phyloP scores from a whole-genome alignment of 2,329 filamentous ascomycete species.

The Eutypella sp. region DNA sequence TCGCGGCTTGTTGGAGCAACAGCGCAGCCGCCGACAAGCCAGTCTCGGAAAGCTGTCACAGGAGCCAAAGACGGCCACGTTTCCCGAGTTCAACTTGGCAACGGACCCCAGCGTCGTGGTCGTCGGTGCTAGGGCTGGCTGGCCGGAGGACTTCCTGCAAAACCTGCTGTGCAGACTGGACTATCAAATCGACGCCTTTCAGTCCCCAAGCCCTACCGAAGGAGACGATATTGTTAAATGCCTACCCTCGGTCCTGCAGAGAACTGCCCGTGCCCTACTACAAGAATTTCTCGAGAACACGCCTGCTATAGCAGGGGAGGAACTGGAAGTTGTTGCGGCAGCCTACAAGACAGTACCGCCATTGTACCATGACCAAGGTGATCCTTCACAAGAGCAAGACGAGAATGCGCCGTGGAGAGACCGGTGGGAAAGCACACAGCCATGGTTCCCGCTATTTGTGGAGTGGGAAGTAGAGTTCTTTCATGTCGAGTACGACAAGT shows the following conservation, averaged over 20 bases:
- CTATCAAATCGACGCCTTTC: conserved; percentile 12
- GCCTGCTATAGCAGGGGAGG: too few relatives aligned
- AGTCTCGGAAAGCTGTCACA: background rate
- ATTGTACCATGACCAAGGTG: too few relatives aligned
- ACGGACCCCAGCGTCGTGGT: conserved; percentile 35
- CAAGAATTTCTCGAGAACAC: too few relatives aligned
- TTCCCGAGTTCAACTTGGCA: conserved; percentile 21
- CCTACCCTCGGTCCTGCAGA: too few relatives aligned
- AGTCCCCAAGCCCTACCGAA: too few relatives aligned
- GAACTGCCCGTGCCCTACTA: too few relatives aligned
- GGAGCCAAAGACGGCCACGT: conserved; percentile 17
- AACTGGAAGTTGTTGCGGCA: too few relatives aligned
- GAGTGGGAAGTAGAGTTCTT: conserved; percentile 41
- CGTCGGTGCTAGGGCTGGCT: conserved; percentile 31
- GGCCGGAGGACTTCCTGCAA: conserved; percentile 32
- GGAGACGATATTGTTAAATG: too few relatives aligned
- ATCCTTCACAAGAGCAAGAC: too few relatives aligned
- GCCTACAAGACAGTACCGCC: too few relatives aligned
- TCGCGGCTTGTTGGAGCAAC: too few relatives aligned
- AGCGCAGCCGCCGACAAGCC: background rate
- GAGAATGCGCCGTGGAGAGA: conserved; percentile 24
- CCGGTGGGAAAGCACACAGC: conserved; percentile 29
- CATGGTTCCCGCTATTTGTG: conserved; percentile 36
- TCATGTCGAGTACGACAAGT: conserved; percentile 30
- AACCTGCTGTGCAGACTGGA: conserved; percentile 19